Evolutionary conservation across 306 rosid genomes (phyloP), one percentile per base, ranked within the genome.

Genomic region (Macrotyloma uniflorum): DNA sequence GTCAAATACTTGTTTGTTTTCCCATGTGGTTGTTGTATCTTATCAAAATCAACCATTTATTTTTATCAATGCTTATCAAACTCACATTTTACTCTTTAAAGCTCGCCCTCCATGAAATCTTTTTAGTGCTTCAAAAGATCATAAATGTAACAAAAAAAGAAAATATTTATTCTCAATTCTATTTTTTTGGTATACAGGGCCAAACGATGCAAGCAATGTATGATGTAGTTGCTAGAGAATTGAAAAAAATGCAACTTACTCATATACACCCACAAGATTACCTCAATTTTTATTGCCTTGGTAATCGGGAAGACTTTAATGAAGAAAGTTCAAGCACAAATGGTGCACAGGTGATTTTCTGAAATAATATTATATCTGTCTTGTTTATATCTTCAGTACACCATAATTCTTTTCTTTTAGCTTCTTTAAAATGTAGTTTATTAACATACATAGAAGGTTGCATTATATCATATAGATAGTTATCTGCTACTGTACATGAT

Each of bases 281-380:
- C 86, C 97, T 95, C 70, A 95, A 93, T 76, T 95, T 95, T 82
- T 93, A 88, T 83, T 93, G 99, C 89, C 99, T 95, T 76, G 99
- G 99, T 35, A 93, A 95, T 23, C 91, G 94, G 55, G 99, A 95
- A 85, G 55, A 68, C n/a, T 5, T 62, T 50, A 16, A 71, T 9
- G 93, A 84, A 77, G 85, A 89, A 76, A 45, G 32, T 22, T 42
- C 72, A 6, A 57, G 13, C 75, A 42, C 83, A 57, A 86, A 83
- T 76, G 87, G 80, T 74, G 69, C 82, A 64, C 62, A 53, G 97
- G 99, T 95, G 88, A 85, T 68, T 72, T 50, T 80, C 65, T 30
- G 5, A 24, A 58, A 36, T 67, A 42, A 38, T 67, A 46, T 14
- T 67, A 40, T 14, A 19, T 69, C 74, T 65, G 38, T 50, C 67